Evolutionary conservation across 2,329 filamentous ascomycete species (phyloP).

Genomic region (Cryphonectria naterciae): DNA sequence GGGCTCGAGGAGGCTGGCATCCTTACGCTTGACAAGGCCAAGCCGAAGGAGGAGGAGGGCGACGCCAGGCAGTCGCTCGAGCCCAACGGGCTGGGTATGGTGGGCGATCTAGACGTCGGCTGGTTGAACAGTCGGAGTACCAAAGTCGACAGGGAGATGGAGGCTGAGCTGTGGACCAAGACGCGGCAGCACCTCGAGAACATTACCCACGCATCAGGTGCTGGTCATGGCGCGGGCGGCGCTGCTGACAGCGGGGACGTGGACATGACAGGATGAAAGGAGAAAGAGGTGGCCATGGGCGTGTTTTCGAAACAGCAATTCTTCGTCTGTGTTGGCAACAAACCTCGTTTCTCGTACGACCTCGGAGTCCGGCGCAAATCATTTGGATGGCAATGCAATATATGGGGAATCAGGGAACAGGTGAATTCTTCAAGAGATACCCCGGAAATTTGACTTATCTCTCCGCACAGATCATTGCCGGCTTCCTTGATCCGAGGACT

Average conservation of each 20-base stretch:
- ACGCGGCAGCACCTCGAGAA: constrained; percentile 59
- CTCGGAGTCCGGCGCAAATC: constrained; percentile 21
- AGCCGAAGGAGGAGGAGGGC: constrained; percentile 32
- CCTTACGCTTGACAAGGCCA: constrained; percentile 51
- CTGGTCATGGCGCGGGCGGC: neutral
- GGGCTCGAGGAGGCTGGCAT: constrained; percentile 82
- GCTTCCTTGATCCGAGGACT: neutral
- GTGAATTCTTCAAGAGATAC: constrained; percentile 22
- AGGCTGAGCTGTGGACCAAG: constrained; percentile 75
- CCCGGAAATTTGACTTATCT: constrained; percentile 8
- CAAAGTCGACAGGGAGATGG: constrained; percentile 81
- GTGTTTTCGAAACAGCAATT: neutral
- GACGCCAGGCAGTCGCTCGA: constrained; percentile 44
- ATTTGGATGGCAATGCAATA: neutral
- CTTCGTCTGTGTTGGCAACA: neutral
- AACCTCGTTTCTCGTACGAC: neutral
- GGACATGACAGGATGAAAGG: constrained; percentile 39
- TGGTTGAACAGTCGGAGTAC: constrained; percentile 87
- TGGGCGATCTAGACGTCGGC: constrained; percentile 75
- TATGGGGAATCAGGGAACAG: constrained; percentile 5
- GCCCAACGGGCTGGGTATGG: constrained; percentile 58
- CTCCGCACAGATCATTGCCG: neutral
- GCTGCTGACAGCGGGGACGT: constrained; percentile 30
- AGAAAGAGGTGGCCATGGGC: neutral
- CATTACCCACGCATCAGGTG: constrained; percentile 32